Base-by-base conservation (phyloP, 2,329 filamentous ascomycete species). In the Epichloe baconii region DNA sequence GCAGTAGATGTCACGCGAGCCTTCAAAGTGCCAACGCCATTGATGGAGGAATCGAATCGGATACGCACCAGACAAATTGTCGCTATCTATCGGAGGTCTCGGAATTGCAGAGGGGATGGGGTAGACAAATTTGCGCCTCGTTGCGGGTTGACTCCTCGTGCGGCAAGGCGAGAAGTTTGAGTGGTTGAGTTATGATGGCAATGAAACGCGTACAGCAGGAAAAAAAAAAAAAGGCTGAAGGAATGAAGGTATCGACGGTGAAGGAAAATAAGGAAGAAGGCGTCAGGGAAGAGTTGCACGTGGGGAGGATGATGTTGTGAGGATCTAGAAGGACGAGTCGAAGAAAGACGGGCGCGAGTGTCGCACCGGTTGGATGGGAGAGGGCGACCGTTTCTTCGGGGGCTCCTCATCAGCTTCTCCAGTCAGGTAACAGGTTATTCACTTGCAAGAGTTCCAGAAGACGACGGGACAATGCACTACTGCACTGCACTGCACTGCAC, bases 401-500 rank as follows among this genome's bases (percentile, higher is more conserved):
- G 36, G n/a, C 11, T 23, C 35, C 23, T 15, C 14, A 31, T 55
- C 58, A 64, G 44, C 59, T 55, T 43, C 50, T 54, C 47, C 11
- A 31, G 19, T 40, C 45, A 21, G 21, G 21, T 31, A 12, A 26
- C 45, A 36, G 21, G 21, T 31, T 12, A 26, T 21, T 21, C 19
- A 26, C 23, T 23, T 23, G 23, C 6, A n/a, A 34, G 47, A 49
- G 26, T 50, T 50, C 48, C 48, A 50, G 48, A 50, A 50, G 48
- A 26, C 43, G 43, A 46, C 44, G 31, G 26, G 44, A 44, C 48
- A 44, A 23, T 49, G 48, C 47, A 38, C 40, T 38, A 23, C 21
- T 23, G 21, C 21, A 23, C 21, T 23, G 19, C 19, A 23, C 21
- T 23, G 21, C 21, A 23, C 21, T 23, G 19, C 19, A 23, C 4